These are phyloP conservation scores for Trichoderma pleuroti DNA, from an alignment of 2,329 filamentous ascomycete species.

Conservation along the genomic window DNA sequence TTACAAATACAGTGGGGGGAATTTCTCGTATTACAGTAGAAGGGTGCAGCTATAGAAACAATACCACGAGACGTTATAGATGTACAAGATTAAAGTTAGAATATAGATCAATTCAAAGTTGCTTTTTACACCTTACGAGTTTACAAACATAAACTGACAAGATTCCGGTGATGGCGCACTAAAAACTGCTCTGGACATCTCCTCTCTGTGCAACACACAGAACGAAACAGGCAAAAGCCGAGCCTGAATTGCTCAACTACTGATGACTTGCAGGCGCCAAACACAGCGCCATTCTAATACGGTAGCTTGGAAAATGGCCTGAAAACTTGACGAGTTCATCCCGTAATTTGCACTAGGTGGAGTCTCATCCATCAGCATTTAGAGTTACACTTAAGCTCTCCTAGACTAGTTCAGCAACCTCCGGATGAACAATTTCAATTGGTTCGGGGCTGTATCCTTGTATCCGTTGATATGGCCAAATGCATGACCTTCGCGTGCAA, in stretches of 20 bases:
- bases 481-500: not conserved
- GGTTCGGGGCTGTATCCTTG: not conserved
- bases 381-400: not conserved
- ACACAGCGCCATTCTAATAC: not conserved
- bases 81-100: not conserved
- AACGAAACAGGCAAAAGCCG: not conserved
- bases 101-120: not conserved
- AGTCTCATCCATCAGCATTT: not conserved
- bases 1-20: not conserved
- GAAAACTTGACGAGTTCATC: not conserved
- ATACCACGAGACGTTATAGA: not conserved
- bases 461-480: not conserved
- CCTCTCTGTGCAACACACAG: not conserved
- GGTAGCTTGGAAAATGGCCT: not conserved
- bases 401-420: not conserved
- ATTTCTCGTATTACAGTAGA: not conserved
- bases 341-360: not conserved
- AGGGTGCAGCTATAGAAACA: not conserved
- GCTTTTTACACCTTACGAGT: not conserved
- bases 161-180: not conserved
- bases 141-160: not conserved
- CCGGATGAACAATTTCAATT: not conserved
- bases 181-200: not conserved
- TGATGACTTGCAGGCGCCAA: not conserved
- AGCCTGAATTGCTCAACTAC: not conserved